Base-by-base conservation (phyloP, 1,284 basidiomycete species). In the Irpex sp. region DNA sequence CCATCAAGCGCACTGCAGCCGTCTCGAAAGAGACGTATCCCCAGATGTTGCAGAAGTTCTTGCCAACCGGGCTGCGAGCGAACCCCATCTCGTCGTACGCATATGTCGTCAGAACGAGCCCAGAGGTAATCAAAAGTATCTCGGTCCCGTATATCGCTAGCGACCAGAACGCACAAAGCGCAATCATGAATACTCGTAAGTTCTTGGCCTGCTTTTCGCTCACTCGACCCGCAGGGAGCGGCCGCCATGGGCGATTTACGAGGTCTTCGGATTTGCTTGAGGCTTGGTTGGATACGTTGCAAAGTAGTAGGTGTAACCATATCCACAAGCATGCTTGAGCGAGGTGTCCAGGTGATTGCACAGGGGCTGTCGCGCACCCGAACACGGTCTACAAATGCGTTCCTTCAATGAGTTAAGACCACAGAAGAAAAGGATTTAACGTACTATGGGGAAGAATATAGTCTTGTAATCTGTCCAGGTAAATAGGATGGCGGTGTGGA, bases 241-340 rank as follows among this genome's bases (percentile, higher is more conserved):
- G 76, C 43, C 76, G 66, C 70, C 75, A 73, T 1, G 76, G 73
- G 57, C 72, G 72, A 65, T 77, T 77, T 8, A 71, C 36, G 21
- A 61, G 65, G 61, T 78, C 76, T 61, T 78, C 76, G 4, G 69
- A 65, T 2, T 60, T 61, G 21, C 67, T 66, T n/a, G 68, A 58
- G 6, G 67, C 69, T 61, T 78, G 76, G 63, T 78, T 78, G 11
- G 76, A 76, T 9, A 76, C 68, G 58, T 74, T 74, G 65, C 71
- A 72, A 60, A 75, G 70, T 5, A 77, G 67, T n/a, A 75, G 63
- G 58, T 77, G 74, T 4, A 74, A 54, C 75, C 74, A 77, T n/a
- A 69, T 68, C 73, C 73, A 74, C 6, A 62, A 35, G 43, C 66
- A 51, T 37, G 60, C 66, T 35, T 61, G 59, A 1, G 71, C 26